Conservation (phyloP, 23 red algal genomes). For the Gracilaria vermiculophylla region DNA sequence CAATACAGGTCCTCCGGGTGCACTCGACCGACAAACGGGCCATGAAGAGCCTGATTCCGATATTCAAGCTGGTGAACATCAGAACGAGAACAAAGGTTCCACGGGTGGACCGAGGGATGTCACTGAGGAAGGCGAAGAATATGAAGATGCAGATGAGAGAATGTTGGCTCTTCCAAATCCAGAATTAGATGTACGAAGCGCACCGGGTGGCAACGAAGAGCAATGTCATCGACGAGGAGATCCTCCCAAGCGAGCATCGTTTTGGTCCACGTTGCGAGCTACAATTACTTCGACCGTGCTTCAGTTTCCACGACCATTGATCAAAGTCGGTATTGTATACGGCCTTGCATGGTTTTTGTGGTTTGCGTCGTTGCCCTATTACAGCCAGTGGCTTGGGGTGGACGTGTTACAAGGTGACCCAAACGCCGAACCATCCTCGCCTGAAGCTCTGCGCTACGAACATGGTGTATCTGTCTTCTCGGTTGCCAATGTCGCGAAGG, state of each 20-base stretch:
- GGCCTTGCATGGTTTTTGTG: constrained; percentile 69
- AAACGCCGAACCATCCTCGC: constrained; percentile 28
- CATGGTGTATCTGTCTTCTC: constrained; percentile 63
- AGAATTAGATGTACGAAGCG: background rate
- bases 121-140: background rate
- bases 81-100: background rate
- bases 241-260: background rate
- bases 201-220: background rate
- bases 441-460: constrained; percentile 38
- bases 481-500: constrained; percentile 65
- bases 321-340: constrained; percentile 57
- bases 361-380: constrained; percentile 64
- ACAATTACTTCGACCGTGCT: constrained; percentile 7
- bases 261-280: constrained; percentile 1
- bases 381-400: constrained; percentile 62
- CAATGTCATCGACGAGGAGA: background rate
- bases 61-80: background rate
- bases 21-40: background rate
- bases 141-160: constrained; percentile 1
- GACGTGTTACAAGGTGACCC: constrained; percentile 67
- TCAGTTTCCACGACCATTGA: constrained; percentile 52
- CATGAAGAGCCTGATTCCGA: background rate
- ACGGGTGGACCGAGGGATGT: background rate
- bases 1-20: background rate
- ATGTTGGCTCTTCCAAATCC: background rate